Conservation (phyloP, 345 rosid genomes). For the Linum tenue region DNA sequence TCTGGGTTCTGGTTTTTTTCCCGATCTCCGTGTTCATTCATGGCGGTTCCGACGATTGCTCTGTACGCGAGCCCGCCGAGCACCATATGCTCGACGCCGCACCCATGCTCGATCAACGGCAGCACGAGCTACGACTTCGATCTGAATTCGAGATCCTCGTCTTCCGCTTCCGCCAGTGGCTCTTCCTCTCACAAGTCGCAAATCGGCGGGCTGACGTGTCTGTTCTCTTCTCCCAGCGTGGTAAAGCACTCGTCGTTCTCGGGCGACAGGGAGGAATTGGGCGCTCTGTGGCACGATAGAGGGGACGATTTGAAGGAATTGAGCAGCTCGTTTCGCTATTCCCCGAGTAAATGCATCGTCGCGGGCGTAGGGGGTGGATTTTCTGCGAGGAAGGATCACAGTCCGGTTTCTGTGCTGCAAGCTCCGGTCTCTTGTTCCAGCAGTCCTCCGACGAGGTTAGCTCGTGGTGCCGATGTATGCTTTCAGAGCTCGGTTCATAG, state of each 20-base stretch:
- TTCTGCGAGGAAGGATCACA: constrained; percentile 49
- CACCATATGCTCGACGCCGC: constrained; percentile 62
- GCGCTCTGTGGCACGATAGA: constrained; percentile 37
- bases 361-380: constrained; percentile 18
- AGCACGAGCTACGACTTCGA: constrained; percentile 59
- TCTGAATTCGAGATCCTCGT: constrained; percentile 47
- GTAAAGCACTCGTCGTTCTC: constrained; percentile 37
- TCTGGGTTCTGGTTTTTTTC: constrained; percentile 15
- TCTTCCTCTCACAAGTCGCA: constrained; percentile 49
- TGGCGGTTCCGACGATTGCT: constrained; percentile 81
- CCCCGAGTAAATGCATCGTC: constrained; percentile 35
- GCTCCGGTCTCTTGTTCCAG: constrained; percentile 54
- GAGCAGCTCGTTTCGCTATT: constrained; percentile 55
- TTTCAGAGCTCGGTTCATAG: constrained; percentile 26
- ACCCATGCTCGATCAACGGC: constrained; percentile 49
- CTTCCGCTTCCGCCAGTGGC: constrained; percentile 40
- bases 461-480: constrained; percentile 30
- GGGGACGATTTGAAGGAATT: constrained; percentile 65
- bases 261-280: constrained; percentile 43
- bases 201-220: constrained; percentile 70
- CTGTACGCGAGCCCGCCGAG: constrained; percentile 77
- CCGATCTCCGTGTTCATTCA: constrained; percentile 10
- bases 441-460: constrained; percentile 58
- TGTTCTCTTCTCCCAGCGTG: constrained; percentile 48
- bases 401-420: constrained; percentile 80